Percentiles rank a stretch among this genome's conserved stretches.
Evolutionary conservation across 257 asterid species (phyloP).

Genomic region (Mitragyna speciosa): DNA sequence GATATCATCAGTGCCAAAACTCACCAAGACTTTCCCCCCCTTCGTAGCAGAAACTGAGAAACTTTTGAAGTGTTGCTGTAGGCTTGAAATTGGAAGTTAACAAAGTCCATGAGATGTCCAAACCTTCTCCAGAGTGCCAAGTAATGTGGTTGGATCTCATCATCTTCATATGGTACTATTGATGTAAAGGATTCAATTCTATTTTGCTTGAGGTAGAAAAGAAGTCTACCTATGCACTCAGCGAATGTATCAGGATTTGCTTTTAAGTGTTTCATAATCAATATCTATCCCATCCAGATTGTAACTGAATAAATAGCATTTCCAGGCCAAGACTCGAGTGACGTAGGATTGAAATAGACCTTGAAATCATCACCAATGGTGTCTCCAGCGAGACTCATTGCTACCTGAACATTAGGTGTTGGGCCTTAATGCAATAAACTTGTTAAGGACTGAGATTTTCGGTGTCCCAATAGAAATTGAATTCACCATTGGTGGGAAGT

Average conservation of each 20-base stretch:
- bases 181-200: conserved; percentile 50
- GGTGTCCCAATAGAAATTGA: conserved; percentile 57
- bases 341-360: conserved; percentile 49
- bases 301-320: conserved; percentile 66
- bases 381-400: conserved; percentile 74
- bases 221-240: conserved; percentile 58
- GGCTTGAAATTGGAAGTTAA: conserved; percentile 74
- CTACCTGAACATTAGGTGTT: conserved; percentile 59
- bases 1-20: conserved; percentile 64
- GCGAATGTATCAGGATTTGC: conserved; percentile 68
- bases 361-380: conserved; percentile 14
- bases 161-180: conserved; percentile 62
- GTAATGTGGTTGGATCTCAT: conserved; percentile 48
- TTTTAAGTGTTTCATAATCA: conserved; percentile 68
- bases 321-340: conserved; percentile 54
- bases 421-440: conserved; percentile 53
- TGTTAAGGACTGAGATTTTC: conserved; percentile 53
- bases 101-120: conserved; percentile 60
- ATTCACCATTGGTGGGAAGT: conserved; percentile 55
- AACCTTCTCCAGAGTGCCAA: conserved; percentile 62
- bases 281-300: conserved; percentile 68
- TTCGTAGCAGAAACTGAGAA: conserved; percentile 53
- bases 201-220: conserved; percentile 55
- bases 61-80: conserved; percentile 47
- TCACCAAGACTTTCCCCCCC: conserved; percentile 58